Percentiles rank a stretch among this genome's conserved stretches.
Conservation (phyloP, 2,329 filamentous ascomycete genomes). For the Aspergillus tamarii region DNA sequence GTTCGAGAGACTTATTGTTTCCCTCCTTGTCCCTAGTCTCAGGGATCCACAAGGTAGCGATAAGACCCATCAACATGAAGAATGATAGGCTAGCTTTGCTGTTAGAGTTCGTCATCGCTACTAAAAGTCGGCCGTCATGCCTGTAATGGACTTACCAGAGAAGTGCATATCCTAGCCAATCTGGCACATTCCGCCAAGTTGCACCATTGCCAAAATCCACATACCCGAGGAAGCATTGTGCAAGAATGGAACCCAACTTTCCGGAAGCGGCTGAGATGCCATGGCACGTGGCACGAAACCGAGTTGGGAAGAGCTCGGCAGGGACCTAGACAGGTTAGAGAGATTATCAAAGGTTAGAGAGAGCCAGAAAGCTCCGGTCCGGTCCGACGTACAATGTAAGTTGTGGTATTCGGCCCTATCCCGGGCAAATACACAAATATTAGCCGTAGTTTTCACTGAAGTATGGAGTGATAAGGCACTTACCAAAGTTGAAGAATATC, state of each 20-base stretch:
- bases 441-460: too few relatives aligned
- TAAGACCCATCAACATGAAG: neutral
- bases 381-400: neutral
- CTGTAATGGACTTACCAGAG: neutral
- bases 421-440: fast-evolving
- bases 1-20: neutral
- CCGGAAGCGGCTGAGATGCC: neutral
- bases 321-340: neutral
- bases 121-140: fast-evolving
- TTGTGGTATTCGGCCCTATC: neutral
- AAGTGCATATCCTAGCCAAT: neutral
- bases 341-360: fast-evolving
- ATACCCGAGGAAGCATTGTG: neutral
- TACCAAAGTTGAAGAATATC: neutral
- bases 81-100: neutral
- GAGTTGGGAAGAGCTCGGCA: neutral
- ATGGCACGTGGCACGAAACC: neutral
- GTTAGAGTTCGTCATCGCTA: fast-evolving
- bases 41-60: neutral
- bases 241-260: neutral
- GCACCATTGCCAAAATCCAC: neutral
- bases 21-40: neutral
- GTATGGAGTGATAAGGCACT: neutral
- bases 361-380: fast-evolving
- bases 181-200: neutral